Evolutionary conservation across 2,329 filamentous ascomycete species (phyloP).

Genomic region (Penicillium sp.): DNA sequence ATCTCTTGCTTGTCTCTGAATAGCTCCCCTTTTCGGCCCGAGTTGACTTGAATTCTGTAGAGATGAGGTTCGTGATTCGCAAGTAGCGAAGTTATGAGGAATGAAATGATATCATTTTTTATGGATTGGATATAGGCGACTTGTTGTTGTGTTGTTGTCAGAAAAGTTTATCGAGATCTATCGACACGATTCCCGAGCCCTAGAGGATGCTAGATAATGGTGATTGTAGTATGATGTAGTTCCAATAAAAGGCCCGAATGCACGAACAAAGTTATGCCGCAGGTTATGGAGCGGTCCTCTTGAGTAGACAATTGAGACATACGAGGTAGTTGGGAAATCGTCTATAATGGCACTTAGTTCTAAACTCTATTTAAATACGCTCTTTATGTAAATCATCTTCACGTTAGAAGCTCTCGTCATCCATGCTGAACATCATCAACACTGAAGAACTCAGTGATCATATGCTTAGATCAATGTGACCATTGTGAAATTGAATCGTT

Average conservation of each 20-base stretch:
- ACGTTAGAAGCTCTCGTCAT: background rate
- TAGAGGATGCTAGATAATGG: background rate
- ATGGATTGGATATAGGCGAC: background rate
- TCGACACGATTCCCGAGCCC: too few species aligned
- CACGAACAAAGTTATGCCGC: background rate
- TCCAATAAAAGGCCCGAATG: background rate
- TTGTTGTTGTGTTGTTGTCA: background rate
- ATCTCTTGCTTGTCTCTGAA: background rate
- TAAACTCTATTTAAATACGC: background rate
- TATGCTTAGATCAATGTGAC: background rate
- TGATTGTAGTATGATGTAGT: background rate
- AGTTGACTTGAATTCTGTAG: slow-evolving; percentile 1
- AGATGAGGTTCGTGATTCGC: slow-evolving; percentile 1
- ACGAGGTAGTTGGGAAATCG: background rate
- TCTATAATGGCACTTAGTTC: background rate
- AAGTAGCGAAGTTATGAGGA: slow-evolving; percentile 21
- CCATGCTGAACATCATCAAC: background rate
- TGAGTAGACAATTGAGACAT: background rate
- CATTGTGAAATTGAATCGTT: background rate
- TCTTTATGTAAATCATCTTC: background rate
- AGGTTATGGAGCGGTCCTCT: background rate
- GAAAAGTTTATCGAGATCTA: background rate
- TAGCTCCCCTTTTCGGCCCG: background rate
- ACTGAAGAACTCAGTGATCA: background rate
- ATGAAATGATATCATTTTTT: slow-evolving; percentile 7